These are phyloP conservation scores for Rosa rugosa DNA, from an alignment of 306 rosid species.

Conservation along the genomic window DNA sequence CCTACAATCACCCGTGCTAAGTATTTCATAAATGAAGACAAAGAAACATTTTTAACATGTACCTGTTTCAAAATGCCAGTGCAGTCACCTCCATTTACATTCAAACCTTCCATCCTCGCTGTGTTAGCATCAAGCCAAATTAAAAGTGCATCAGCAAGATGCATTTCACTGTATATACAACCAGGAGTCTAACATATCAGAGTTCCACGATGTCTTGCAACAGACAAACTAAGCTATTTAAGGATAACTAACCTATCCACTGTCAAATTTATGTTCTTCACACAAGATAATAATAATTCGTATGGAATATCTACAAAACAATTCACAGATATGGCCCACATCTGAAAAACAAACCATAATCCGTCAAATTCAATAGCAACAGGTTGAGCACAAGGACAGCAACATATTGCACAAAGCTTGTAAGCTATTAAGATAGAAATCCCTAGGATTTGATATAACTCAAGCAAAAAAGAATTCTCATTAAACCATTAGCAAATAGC, in stretches of 20 bases:
- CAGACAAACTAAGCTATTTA: constrained; percentile 23
- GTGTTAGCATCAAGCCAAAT: constrained; percentile 57
- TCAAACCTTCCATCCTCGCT: constrained; percentile 39
- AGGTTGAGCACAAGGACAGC: neutral
- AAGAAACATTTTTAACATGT: constrained; percentile 22
- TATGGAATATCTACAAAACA: constrained; percentile 52
- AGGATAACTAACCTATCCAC: constrained; percentile 60
- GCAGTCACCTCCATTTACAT: constrained; percentile 34
- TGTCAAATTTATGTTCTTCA: constrained; percentile 59
- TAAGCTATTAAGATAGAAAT: neutral
- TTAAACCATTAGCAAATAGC: neutral
- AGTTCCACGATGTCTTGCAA: constrained; percentile 6
- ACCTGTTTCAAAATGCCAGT: constrained; percentile 56
- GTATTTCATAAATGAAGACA: constrained; percentile 16
- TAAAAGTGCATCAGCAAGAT: constrained; percentile 62
- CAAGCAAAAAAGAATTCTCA: neutral
- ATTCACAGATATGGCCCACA: constrained; percentile 50
- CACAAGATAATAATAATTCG: constrained; percentile 46
- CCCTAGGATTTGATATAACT: neutral
- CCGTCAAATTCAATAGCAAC: constrained; percentile 15
- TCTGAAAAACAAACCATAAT: constrained; percentile 45
- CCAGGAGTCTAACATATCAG: constrained; percentile 31
- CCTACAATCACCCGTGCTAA: neutral
- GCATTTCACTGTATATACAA: constrained; percentile 64
- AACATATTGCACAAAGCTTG: constrained; percentile 9